Evolutionary conservation across 805 yeast species (phyloP), one percentile per base, ranked within the genome.

Genomic region (Saccharomyces eubayanus): DNA sequence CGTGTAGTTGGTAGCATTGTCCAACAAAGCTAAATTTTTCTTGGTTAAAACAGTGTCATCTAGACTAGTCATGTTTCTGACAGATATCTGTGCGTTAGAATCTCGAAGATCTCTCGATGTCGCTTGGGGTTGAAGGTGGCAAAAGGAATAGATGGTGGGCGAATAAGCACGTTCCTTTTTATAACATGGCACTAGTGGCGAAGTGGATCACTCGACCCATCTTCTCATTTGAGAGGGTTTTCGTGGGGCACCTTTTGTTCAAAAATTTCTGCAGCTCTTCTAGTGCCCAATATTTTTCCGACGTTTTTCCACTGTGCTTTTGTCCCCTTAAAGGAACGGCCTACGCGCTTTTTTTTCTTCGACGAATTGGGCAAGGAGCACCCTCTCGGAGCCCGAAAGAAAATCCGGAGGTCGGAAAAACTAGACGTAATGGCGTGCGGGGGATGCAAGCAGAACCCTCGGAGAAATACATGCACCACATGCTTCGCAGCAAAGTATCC

Each of bases 1-100:
- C 9, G 54, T 51, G 50, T 67, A 63, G 50, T 67, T 65, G n/a
- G 70, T 65, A 16, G 66, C 68, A 49, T 67, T 68, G 53, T 67
- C 70, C 51, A 68, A 52, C 51, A 67, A 53, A 59, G 63, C 58
- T 53, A 67, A 48, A 46, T 68, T 67, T 47, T 62, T 64, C 36
- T 57, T 57, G 2, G 66, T 61, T 24, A 68, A 57, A 10, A 66
- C 63, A 9, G 62, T 59, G 56, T 68, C 72, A 50, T 68, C 72
- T 47, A 68, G 51, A 50, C 68, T 59, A 28, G 67, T 57, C 67
- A 63, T 63, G 16, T 36, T 36, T 5, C 43, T 16, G 16, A 16
- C 21, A 36, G 5, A 16, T 6, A n/a, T 16, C 24, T 36, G 4
- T 36, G 14, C 16, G 43, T 36, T 6, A 8, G 43, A 6, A 11